Evolutionary conservation across 1,139 yeast genomes (phyloP).

Genomic region (Sugiyamaella paludigena): DNA sequence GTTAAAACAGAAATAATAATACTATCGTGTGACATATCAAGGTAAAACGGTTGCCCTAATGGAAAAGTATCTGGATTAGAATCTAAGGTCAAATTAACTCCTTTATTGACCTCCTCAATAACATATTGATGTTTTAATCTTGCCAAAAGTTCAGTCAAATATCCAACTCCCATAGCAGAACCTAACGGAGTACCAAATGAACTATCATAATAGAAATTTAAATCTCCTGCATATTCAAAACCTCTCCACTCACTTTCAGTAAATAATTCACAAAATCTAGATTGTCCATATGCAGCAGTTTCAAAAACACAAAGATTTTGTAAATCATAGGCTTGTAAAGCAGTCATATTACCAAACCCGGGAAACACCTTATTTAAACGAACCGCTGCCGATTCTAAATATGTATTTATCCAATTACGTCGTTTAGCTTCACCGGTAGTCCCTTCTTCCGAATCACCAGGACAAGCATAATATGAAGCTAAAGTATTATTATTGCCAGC

Average conservation of each 20-base stretch:
- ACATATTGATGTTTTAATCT: constrained; percentile 33
- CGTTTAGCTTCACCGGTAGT: constrained; percentile 26
- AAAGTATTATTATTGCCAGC: constrained; percentile 42
- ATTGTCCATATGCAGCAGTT: constrained; percentile 48
- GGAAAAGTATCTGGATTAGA: constrained; percentile 38
- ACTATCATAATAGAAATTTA: constrained; percentile 43
- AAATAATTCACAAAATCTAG: constrained; percentile 49
- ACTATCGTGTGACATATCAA: constrained; percentile 46
- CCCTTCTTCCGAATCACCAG: constrained; percentile 32
- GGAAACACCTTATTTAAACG: constrained; percentile 46
- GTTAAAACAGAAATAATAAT: constrained; percentile 41
- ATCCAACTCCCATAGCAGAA: constrained; percentile 45
- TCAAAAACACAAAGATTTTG: constrained; percentile 52
- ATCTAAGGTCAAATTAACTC: constrained; percentile 41
- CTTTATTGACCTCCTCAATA: constrained; percentile 32
- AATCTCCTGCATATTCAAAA: constrained; percentile 46
- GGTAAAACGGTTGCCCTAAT: constrained; percentile 42
- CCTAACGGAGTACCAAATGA: constrained; percentile 42
- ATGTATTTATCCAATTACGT: constrained; percentile 39
- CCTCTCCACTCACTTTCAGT: constrained; percentile 51
- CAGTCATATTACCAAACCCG: constrained; percentile 40
- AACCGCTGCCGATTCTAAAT: constrained; percentile 42
- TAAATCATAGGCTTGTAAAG: constrained; percentile 41
- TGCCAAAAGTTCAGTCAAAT: constrained; percentile 41
- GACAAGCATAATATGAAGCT: constrained; percentile 43